Conservation (phyloP, 768 basidiomycete species). For the Lactarius quietus region DNA sequence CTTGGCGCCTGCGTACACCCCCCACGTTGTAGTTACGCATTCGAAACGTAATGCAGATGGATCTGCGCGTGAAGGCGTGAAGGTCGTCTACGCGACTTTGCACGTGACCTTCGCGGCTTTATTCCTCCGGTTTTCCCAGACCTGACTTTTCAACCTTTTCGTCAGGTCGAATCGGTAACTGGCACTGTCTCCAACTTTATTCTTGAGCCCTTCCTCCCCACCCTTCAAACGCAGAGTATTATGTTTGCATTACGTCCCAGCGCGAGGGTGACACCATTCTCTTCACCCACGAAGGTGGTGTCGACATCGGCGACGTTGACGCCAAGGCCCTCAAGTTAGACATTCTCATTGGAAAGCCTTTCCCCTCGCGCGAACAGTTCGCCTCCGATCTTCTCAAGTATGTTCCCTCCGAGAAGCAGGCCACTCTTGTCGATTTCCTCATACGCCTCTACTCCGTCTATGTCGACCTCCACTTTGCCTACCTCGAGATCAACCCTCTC, state of each 20-base stretch:
- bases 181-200: slow-evolving; percentile 97
- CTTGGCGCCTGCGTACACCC: not conserved
- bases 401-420: slow-evolving; percentile 82
- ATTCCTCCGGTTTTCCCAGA: not conserved
- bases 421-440: slow-evolving; percentile 92
- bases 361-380: slow-evolving; percentile 81
- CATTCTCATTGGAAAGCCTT: slow-evolving; percentile 68
- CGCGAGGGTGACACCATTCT: slow-evolving; percentile 95
- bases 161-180: slow-evolving; percentile 86
- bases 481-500: slow-evolving; percentile 99
- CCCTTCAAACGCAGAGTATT: slow-evolving; percentile 90
- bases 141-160: slow-evolving; percentile 1
- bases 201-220: slow-evolving; percentile 99
- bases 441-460: slow-evolving; percentile 95
- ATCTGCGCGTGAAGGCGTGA: slow-evolving; percentile 2
- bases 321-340: slow-evolving; percentile 91
- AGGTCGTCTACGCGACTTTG: not conserved
- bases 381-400: slow-evolving; percentile 72
- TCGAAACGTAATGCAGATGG: slow-evolving; percentile 9
- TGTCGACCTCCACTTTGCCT: slow-evolving; percentile 98
- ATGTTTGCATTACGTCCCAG: slow-evolving; percentile 95
- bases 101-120: slow-evolving; percentile 27
- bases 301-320: slow-evolving; percentile 98
- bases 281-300: slow-evolving; percentile 98
- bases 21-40: slow-evolving; percentile 7